Conservation (phyloP, 2,329 filamentous ascomycete species). For the Phialophora macrospora region DNA sequence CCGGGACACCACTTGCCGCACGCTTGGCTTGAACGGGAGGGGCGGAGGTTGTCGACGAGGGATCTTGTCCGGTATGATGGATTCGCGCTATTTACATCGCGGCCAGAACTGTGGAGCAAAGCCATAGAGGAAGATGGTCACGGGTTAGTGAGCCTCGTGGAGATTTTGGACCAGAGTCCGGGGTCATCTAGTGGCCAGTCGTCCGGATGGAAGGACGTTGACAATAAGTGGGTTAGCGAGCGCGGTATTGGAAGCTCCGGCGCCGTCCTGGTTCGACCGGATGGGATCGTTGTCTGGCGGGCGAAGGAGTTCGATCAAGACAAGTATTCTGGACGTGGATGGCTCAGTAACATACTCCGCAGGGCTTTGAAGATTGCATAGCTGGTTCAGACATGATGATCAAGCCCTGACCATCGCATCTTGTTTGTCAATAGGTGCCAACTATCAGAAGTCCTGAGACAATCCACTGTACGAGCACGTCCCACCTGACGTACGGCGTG, state of each 20-base stretch:
- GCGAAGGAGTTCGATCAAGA: slow-evolving; percentile 17
- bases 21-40: slow-evolving; percentile 39
- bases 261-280: slow-evolving; percentile 43
- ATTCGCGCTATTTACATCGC: slow-evolving; percentile 35
- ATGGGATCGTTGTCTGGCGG: slow-evolving; percentile 43
- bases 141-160: slow-evolving; percentile 13
- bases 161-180: slow-evolving; percentile 1
- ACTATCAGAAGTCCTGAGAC: too few relatives aligned
- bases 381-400: background rate
- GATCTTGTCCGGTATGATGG: slow-evolving; percentile 38
- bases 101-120: slow-evolving; percentile 11
- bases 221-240: slow-evolving; percentile 33
- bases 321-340: slow-evolving; percentile 1
- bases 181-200: background rate
- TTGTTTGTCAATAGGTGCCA: too few relatives aligned
- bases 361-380: slow-evolving; percentile 9
- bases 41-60: slow-evolving; percentile 34
- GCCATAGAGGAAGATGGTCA: slow-evolving; percentile 2
- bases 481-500: too few relatives aligned
- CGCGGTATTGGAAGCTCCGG: slow-evolving; percentile 35
- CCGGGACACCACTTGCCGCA: slow-evolving; percentile 46
- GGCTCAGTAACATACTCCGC: slow-evolving; percentile 14
- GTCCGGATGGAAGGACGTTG: slow-evolving; percentile 31
- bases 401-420: too few relatives aligned
- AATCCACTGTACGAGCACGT: too few relatives aligned